These are phyloP conservation scores for Letharia lupina DNA, from an alignment of 495 filamentous ascomycete species.

Conservation along the genomic window DNA sequence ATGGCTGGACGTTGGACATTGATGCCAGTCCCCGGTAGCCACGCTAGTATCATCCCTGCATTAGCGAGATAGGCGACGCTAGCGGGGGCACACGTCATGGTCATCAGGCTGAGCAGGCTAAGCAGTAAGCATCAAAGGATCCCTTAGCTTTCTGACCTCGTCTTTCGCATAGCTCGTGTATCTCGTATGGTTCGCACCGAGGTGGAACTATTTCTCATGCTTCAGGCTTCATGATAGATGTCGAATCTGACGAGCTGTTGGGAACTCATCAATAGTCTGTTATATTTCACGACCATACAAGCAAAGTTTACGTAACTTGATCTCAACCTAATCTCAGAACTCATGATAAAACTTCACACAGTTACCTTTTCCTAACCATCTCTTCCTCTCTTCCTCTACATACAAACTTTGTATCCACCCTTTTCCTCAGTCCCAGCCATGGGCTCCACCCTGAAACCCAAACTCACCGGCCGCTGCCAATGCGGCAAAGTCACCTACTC, in stretches of 20 bases:
- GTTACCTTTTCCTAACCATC: too few relatives aligned
- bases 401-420: not conserved
- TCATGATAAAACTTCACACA: not conserved
- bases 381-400: not conserved
- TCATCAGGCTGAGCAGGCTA: too few relatives aligned
- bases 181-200: slow-evolving; percentile 1
- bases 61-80: slow-evolving; percentile 1
- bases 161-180: not conserved
- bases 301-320: not conserved
- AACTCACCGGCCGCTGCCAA: slow-evolving; percentile 2
- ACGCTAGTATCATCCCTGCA: not conserved
- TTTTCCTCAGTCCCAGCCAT: not conserved
- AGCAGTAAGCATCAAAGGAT: too few relatives aligned
- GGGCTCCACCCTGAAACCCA: not conserved
- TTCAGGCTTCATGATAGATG: not conserved
- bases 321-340: not conserved
- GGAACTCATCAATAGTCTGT: too few relatives aligned
- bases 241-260: not conserved
- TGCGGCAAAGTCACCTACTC: not conserved
- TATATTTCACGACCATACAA: not conserved
- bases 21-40: not conserved
- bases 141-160: too few relatives aligned
- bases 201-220: not conserved
- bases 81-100: not conserved
- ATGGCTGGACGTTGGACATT: not conserved